These are phyloP conservation scores for Mortierella sp. DNA, from an alignment of 371 early-diverging fungal species.

Conservation along the genomic window DNA sequence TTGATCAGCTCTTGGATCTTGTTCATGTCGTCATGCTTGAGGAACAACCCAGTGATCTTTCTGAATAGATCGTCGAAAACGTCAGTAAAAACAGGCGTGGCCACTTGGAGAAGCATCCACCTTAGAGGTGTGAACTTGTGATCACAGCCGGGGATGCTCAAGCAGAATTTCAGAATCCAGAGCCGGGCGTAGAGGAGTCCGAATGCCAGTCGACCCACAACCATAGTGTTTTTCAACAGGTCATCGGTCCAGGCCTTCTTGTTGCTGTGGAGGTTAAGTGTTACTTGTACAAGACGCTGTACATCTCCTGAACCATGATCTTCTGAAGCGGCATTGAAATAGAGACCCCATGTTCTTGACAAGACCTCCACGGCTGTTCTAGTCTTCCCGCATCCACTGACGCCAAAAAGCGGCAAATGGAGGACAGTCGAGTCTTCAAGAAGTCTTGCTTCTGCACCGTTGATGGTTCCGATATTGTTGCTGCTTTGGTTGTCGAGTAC, in stretches of 20 bases:
- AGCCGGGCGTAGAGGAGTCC: slow-evolving; percentile 18
- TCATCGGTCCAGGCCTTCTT: too few relatives aligned
- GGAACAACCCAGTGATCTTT: not conserved
- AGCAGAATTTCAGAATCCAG: slow-evolving; percentile 13
- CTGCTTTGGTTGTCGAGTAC: too few relatives aligned
- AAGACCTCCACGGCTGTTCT: slow-evolving; percentile 23
- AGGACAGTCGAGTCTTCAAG: slow-evolving; percentile 5
- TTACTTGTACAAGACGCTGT: too few relatives aligned
- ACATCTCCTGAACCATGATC: slow-evolving; percentile 30
- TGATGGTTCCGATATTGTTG: not conserved
- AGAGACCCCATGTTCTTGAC: slow-evolving; percentile 32
- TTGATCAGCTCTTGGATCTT: too few relatives aligned
- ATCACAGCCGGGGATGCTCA: not conserved
- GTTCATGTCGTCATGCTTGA: too few relatives aligned
- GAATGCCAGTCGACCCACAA: slow-evolving; percentile 1
- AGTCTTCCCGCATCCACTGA: slow-evolving; percentile 32
- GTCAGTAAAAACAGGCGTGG: slow-evolving; percentile 18
- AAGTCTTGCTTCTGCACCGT: slow-evolving; percentile 8
- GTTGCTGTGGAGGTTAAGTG: too few relatives aligned
- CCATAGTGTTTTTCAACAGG: not conserved
- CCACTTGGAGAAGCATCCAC: slow-evolving; percentile 25
- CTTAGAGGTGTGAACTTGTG: slow-evolving; percentile 23
- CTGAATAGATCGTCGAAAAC: slow-evolving; percentile 17
- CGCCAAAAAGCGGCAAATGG: slow-evolving; percentile 15
- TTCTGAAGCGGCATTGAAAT: slow-evolving; percentile 23